These are phyloP conservation scores for Penicillium sp. DNA, from an alignment of 2,329 filamentous ascomycete genomes.

Conservation along the genomic window DNA sequence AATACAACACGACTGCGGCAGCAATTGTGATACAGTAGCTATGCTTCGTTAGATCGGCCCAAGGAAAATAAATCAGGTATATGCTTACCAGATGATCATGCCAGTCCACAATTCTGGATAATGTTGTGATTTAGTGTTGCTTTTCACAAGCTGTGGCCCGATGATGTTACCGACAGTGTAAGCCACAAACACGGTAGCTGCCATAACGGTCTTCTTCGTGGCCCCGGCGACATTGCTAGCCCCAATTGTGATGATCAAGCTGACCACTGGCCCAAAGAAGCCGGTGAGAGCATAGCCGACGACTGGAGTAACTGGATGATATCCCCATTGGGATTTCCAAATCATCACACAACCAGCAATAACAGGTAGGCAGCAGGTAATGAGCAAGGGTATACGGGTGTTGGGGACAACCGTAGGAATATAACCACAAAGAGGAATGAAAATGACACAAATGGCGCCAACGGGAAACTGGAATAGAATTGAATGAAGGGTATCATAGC, in stretches of 20 bases:
- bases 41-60: slow-evolving; percentile 1
- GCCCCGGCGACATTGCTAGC: slow-evolving; percentile 71
- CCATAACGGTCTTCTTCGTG: slow-evolving; percentile 76
- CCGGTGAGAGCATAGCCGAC: slow-evolving; percentile 70
- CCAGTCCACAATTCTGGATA: slow-evolving; percentile 71
- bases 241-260: slow-evolving; percentile 56
- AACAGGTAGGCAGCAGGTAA: slow-evolving; percentile 67
- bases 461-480: slow-evolving; percentile 75
- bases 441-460: slow-evolving; percentile 64
- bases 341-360: slow-evolving; percentile 73
- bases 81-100: slow-evolving; percentile 58
- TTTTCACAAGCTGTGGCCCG: slow-evolving; percentile 68
- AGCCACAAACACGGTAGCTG: slow-evolving; percentile 69
- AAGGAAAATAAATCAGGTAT: background rate
- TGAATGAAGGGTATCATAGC: slow-evolving; percentile 60
- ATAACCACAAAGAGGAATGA: slow-evolving; percentile 65
- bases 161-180: slow-evolving; percentile 77
- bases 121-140: slow-evolving; percentile 62
- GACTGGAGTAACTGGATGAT: slow-evolving; percentile 64
- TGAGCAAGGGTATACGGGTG: slow-evolving; percentile 63
- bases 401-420: slow-evolving; percentile 60
- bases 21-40: slow-evolving; percentile 68
- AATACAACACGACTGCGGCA: slow-evolving; percentile 56
- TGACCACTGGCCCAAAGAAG: slow-evolving; percentile 69
- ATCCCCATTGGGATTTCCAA: slow-evolving; percentile 65